phyloP scores from a whole-genome alignment of 176 grass and related monocot genomes.

The Carex myosuroides region DNA sequence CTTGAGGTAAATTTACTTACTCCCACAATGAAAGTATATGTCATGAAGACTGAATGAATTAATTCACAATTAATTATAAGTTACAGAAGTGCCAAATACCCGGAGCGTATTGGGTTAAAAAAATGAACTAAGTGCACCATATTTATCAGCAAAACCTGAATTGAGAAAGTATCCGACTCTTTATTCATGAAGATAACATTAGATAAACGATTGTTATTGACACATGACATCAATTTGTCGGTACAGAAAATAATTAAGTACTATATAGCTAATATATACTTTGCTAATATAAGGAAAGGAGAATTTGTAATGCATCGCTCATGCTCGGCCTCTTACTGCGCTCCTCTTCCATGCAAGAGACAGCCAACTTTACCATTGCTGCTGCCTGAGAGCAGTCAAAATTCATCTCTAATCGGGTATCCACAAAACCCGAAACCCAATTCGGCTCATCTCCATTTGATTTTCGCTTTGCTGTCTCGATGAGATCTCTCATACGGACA shows the following conservation, averaged over 20 bases:
- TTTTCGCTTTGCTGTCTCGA: constrained; percentile 22
- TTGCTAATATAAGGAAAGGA: constrained; percentile 13
- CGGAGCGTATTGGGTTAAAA: no score
- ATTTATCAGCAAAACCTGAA: neutral
- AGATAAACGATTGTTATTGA: neutral
- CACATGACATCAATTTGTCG: neutral
- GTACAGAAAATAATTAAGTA: neutral
- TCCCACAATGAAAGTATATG: no score
- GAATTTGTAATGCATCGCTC: constrained; percentile 36
- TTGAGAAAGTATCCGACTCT: neutral
- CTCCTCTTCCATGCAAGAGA: constrained; percentile 53
- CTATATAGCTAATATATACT: neutral
- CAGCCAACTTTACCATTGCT: constrained; percentile 42
- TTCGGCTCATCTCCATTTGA: constrained; percentile 34
- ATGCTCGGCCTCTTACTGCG: constrained; percentile 59
- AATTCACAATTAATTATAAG: no score
- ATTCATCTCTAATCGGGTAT: constrained; percentile 35
- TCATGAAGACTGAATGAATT: no score
- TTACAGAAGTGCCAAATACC: no score
- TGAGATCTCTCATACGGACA: neutral
- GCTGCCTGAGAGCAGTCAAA: constrained; percentile 51
- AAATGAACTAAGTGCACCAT: no score
- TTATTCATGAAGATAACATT: no score
- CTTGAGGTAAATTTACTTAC: no score
- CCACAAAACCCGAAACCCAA: constrained; percentile 43